Evolutionary conservation across 2,329 filamentous ascomycete genomes (phyloP).

Genomic region (Epicoccum sorghinum): DNA sequence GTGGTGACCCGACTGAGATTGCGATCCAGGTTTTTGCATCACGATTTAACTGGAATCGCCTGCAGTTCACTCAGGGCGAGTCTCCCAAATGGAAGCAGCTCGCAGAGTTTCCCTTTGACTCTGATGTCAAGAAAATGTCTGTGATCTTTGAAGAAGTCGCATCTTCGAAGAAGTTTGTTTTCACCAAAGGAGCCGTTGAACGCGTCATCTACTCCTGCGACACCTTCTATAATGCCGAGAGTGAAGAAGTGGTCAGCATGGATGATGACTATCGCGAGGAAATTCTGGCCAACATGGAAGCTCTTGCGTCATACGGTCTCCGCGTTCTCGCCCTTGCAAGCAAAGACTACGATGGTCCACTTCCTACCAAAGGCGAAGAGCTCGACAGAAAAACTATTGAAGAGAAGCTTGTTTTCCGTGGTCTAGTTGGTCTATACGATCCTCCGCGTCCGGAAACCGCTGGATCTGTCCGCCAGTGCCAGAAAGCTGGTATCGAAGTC

Average conservation of each 20-base stretch:
- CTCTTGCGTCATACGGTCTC: conserved; percentile 68
- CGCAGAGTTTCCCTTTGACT: conserved; percentile 75
- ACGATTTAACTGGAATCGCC: conserved; percentile 66
- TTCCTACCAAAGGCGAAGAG: conserved; percentile 52
- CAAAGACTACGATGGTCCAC: conserved; percentile 48
- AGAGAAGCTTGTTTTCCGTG: conserved; percentile 71
- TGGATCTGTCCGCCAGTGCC: conserved; percentile 48
- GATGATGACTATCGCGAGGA: conserved; percentile 60
- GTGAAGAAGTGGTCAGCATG: conserved; percentile 46
- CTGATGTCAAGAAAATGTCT: conserved; percentile 76
- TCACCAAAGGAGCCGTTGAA: conserved; percentile 72
- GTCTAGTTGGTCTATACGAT: conserved; percentile 83
- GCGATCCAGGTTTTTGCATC: conserved; percentile 75
- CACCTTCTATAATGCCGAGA: conserved; percentile 63
- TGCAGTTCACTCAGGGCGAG: conserved; percentile 52
- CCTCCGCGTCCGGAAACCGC: conserved; percentile 82
- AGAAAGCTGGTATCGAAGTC: conserved; percentile 48
- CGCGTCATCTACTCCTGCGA: conserved; percentile 58
- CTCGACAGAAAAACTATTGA: conserved; percentile 68
- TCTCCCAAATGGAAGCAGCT: conserved; percentile 45
- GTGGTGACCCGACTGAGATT: conserved; percentile 64
- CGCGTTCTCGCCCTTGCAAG: conserved; percentile 71
- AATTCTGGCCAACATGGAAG: conserved; percentile 71
- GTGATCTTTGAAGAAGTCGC: conserved; percentile 62
- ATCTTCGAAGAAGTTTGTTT: conserved; percentile 53